Evolutionary conservation across 345 rosid genomes (phyloP), one percentile per base, ranked within the genome.

Genomic region (Triadica sebifera): DNA sequence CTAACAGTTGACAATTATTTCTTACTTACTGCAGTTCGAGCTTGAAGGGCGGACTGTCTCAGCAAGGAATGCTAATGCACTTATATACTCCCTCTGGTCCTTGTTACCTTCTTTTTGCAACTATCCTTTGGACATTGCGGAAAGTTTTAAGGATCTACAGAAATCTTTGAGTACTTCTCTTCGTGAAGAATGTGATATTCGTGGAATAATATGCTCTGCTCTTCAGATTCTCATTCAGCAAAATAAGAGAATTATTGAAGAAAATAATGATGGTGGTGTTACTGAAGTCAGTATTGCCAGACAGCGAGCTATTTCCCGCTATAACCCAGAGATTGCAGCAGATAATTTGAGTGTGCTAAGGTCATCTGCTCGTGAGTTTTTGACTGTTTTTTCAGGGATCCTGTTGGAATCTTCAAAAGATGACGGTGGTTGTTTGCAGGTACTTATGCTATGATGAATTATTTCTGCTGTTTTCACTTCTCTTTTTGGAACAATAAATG

Each of bases 381-480:
- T 95, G 83, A 78, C 87, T 70, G 81, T 88, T 65, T 73, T 95
- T 83, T 83, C 91, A 12, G 85, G 86, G 71, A 82, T 89, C 72
- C 89, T 87, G 75, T 74, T 83, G 82, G 92, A 93, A 80, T 90
- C 96, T 65, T 61, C 82, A 46, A 86, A 88, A 65, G 97, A 91
- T 78, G 96, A 94, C 59, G 99, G 94, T 61, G 99, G 94, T 82
- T 90, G 85, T 79, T 85, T 95, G 84, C 94, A 88, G 99, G 97
- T 95, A 87, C 52, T 29, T 74, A 8, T 53, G 20, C 15, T 25
- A 6, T 65, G 11, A 34, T 43, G 39, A 71, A 45, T 46, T 8
- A 13, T 29, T 5, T 5, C 3, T 12, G n/a, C 16, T 8, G 47
- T 20, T 29, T 56, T 56, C 50, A 20, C 47, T 41, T 56, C 39